These are phyloP conservation scores for Colletotrichum sojae DNA, from an alignment of 2,329 filamentous ascomycete species.

Conservation along the genomic window DNA sequence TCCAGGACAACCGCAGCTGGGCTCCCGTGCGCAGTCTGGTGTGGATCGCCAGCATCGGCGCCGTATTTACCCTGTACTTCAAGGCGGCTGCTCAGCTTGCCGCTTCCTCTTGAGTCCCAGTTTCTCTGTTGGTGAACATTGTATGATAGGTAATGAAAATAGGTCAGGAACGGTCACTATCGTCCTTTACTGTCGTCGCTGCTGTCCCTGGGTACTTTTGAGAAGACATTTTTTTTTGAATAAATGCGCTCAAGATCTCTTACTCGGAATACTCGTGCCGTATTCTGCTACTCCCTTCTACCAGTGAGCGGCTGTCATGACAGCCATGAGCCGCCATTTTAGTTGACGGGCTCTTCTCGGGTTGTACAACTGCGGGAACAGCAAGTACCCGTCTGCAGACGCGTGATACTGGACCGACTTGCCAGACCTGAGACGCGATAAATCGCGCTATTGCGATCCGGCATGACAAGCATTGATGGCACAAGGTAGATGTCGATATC, in stretches of 20 bases:
- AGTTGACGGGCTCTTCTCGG: neutral
- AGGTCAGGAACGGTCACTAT: too few species aligned
- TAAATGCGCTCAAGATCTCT: too few species aligned
- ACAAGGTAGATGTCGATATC: neutral
- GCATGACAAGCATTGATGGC: neutral
- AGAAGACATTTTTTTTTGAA: too few species aligned
- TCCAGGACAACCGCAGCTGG: constrained; percentile 57
- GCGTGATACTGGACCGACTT: neutral
- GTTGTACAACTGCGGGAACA: constrained; percentile 1
- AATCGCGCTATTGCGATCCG: neutral
- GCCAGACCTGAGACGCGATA: neutral
- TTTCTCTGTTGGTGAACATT: too few species aligned
- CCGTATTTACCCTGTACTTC: constrained; percentile 56
- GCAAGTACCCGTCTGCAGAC: constrained; percentile 11
- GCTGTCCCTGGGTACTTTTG: too few species aligned
- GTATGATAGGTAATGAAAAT: too few species aligned
- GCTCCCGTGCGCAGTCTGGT: constrained; percentile 54
- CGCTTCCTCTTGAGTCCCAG: constrained; percentile 11
- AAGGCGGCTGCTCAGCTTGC: constrained; percentile 54
- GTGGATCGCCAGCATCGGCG: constrained; percentile 54
- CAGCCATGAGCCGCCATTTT: neutral
- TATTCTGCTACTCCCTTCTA: neutral
- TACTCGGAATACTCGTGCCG: neutral
- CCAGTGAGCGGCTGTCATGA: neutral
- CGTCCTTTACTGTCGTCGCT: too few species aligned